Evolutionary conservation across 805 yeast species (phyloP), one percentile per base, ranked within the genome.

Genomic region (Yamadazyma insecticola): DNA sequence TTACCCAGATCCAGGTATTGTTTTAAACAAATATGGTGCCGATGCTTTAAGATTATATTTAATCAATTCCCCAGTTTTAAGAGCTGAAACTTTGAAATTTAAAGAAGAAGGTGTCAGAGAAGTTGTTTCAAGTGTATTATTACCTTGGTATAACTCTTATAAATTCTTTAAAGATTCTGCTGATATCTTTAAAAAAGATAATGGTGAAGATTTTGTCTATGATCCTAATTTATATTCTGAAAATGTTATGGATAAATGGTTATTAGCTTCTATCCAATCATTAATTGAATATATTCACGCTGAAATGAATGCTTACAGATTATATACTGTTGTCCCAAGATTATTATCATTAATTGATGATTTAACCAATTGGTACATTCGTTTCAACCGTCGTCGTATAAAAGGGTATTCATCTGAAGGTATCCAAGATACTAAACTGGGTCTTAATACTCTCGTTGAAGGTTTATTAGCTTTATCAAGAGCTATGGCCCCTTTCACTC

Each of bases 401-500:
- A 92, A 92, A 81, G 97, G 97, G 57, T 57, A 56, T 43, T 39
- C 65, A 19, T 92, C 82, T 53, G 81, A 74, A 39, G 96, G 95
- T 39, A 62, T 76, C 30, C 81, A 78, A 35, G 98, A 92, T 55
- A 82, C 96, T 49, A 60, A 78, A 47, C 75, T 74, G 50, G 96
- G 96, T 28, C 74, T 92, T 51, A 92, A 92, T 66, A 84, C 97
- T 15, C 70, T 92, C 60, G 79, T 89, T 35, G 96, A 88, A 57
- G 95, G 92, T 20, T 70, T 89, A 48, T 83, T 84, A 59, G 86
- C 87, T 27, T 78, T 92, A 52, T 81, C 78, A 30, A 79, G 97
- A 57, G 94, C 96, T 29, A 90, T 92, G 97, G 97, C 97, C 36
- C 98, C 99, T 44, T 92, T 92, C 67, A 89, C 97, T 32, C 99